Evolutionary conservation across 345 rosid species (phyloP).

Genomic region (Acer yangbiense): DNA sequence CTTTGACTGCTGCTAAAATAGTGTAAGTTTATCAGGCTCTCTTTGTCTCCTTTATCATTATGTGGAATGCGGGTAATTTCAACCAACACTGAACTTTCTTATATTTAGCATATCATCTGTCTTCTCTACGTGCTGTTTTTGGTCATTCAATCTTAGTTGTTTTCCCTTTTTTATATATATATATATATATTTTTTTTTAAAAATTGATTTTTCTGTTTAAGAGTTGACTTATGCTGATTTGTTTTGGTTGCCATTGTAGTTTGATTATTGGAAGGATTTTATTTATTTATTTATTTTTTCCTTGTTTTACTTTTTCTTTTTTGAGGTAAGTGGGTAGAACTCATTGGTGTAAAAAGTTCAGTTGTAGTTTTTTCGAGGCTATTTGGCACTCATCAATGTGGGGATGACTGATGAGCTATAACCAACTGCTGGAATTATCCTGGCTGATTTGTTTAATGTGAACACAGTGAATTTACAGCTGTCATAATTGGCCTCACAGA

Average conservation of each 20-base stretch:
- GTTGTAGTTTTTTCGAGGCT: background rate
- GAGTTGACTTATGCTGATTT: background rate
- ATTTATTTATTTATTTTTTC: background rate
- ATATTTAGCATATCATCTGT: background rate
- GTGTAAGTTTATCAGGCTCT: conserved; percentile 48
- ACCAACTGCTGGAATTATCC: background rate
- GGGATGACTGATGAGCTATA: background rate
- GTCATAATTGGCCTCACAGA: background rate
- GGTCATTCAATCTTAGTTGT: background rate
- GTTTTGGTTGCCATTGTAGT: background rate
- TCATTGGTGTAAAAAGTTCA: background rate
- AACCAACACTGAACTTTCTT: background rate
- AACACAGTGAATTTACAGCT: background rate
- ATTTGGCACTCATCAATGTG: background rate
- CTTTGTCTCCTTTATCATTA: background rate
- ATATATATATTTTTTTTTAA: no score
- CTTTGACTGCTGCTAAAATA: conserved; percentile 74
- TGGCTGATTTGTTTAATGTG: background rate
- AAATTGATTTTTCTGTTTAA: background rate
- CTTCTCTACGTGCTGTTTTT: background rate
- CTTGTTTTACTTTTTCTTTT: background rate
- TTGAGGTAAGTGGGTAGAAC: background rate
- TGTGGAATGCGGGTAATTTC: background rate
- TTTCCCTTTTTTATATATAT: background rate
- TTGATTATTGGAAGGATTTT: background rate